phyloP scores from a whole-genome alignment of 1,139 yeast genomes.

The Nakaseomyces bracarensis region DNA sequence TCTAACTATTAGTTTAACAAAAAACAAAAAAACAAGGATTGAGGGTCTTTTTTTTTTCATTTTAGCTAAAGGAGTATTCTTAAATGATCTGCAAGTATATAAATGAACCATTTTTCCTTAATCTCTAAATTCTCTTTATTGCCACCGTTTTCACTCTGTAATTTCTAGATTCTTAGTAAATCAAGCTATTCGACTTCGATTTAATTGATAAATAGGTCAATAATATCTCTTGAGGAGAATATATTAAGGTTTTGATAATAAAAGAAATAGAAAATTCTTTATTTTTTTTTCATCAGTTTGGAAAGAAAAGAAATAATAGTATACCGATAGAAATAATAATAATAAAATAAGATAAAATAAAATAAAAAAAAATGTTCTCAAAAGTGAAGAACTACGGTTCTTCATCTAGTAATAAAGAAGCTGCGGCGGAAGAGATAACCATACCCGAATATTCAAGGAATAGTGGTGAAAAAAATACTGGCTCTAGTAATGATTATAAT shows the following conservation, averaged over 20 bases:
- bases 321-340: background rate
- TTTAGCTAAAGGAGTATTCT: background rate
- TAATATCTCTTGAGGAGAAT: too few species aligned
- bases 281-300: too few species aligned
- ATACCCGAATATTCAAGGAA: constrained; percentile 3
- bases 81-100: background rate
- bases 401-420: background rate
- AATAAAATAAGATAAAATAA: background rate
- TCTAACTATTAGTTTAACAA: too few species aligned
- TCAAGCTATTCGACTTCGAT: too few species aligned
- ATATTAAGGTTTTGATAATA: too few species aligned
- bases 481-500: constrained; percentile 1
- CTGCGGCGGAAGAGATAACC: constrained; percentile 2
- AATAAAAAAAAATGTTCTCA: constrained; percentile 1
- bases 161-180: too few species aligned
- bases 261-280: too few species aligned
- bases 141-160: background rate
- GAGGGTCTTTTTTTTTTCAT: background rate
- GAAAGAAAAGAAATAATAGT: too few species aligned
- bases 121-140: background rate
- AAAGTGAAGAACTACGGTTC: constrained; percentile 7
- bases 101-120: too few species aligned
- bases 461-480: background rate
- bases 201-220: too few species aligned
- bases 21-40: background rate